These are phyloP conservation scores for Skeletonema marinoi DNA, from an alignment of 108 stramenopile genomes.

Conservation along the genomic window DNA sequence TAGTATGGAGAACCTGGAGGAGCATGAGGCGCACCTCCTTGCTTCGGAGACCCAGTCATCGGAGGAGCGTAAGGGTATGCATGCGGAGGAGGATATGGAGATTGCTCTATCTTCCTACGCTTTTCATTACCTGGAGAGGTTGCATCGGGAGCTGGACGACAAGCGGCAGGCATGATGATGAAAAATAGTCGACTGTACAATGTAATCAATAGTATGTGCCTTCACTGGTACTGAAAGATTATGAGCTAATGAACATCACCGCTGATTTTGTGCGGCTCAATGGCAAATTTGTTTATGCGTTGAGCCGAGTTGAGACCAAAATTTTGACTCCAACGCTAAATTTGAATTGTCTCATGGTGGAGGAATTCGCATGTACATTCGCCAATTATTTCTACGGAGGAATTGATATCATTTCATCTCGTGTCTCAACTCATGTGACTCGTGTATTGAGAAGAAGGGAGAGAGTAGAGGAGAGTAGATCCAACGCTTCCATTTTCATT, in stretches of 20 bases:
- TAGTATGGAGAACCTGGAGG: conserved; percentile 3
- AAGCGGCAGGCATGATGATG: neutral
- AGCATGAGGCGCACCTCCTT: neutral
- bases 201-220: no score
- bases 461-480: no score
- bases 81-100: neutral
- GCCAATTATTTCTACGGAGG: neutral
- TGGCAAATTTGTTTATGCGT: neutral
- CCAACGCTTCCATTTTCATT: no score
- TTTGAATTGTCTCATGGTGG: neutral
- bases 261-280: neutral
- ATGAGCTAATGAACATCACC: neutral
- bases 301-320: neutral
- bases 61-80: neutral
- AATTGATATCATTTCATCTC: neutral
- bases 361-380: neutral
- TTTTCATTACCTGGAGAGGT: neutral
- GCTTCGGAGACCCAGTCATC: neutral
- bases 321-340: neutral
- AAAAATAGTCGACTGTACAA: neutral
- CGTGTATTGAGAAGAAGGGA: no score
- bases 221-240: neutral
- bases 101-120: conserved; percentile 1
- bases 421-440: no score
- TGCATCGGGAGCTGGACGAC: neutral